Conservation (phyloP, 2,329 filamentous ascomycete species). For the Tolypocladium ovalisporum region DNA sequence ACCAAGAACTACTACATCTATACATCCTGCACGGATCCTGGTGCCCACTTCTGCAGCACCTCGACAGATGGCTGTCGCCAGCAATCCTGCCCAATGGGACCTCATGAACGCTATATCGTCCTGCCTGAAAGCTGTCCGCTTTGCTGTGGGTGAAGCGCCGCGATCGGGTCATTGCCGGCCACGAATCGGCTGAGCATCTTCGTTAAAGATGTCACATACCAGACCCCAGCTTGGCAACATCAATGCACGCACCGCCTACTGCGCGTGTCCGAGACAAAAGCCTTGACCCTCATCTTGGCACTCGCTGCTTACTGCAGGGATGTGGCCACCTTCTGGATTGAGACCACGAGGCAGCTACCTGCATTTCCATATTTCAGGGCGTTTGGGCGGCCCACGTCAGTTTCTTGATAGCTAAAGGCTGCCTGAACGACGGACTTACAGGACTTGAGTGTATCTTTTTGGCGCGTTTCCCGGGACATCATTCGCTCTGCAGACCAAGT, state of each 20-base stretch:
- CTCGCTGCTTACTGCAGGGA: not conserved
- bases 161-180: not conserved
- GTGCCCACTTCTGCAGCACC: slow-evolving; percentile 60
- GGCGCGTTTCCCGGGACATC: not conserved
- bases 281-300: not conserved
- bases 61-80: slow-evolving; percentile 54
- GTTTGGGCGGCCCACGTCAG: no score
- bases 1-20: slow-evolving; percentile 73
- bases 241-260: not conserved
- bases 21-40: slow-evolving; percentile 57
- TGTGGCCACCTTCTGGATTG: not conserved
- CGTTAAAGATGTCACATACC: not conserved
- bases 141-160: slow-evolving; percentile 23
- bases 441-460: not conserved
- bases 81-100: slow-evolving; percentile 48
- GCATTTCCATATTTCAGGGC: not conserved
- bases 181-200: not conserved
- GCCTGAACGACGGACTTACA: not conserved
- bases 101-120: slow-evolving; percentile 66
- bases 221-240: not conserved
- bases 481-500: not conserved
- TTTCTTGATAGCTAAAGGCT: not conserved
- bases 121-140: slow-evolving; percentile 49
- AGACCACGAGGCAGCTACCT: not conserved
- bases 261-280: not conserved